Percentiles rank a stretch among this genome's conserved stretches.
phyloP scores from a whole-genome alignment of 106 monocot genomes.

The Apostasia ramifera region DNA sequence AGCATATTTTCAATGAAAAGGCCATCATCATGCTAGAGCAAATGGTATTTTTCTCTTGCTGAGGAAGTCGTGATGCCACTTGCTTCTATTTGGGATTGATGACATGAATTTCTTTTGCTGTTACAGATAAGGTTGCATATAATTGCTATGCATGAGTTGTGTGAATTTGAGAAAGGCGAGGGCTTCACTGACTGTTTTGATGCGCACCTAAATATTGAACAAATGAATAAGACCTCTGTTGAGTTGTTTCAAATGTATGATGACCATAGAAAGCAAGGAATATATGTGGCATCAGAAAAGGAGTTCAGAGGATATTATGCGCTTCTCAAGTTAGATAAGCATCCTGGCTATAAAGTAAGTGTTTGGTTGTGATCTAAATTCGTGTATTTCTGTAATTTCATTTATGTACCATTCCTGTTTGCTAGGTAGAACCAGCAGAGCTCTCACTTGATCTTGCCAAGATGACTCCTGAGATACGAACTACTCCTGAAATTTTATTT shows the following conservation, averaged over 20 bases:
- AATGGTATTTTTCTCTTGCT: constrained; percentile 51
- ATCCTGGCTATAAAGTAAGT: constrained; percentile 91
- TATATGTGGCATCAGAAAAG: constrained; percentile 54
- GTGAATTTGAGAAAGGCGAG: constrained; percentile 90
- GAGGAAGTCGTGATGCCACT: neutral
- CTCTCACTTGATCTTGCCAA: constrained; percentile 96
- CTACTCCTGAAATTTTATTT: constrained; percentile 72
- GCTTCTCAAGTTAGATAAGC: constrained; percentile 90
- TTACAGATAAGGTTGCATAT: constrained; percentile 92
- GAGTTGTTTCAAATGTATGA: constrained; percentile 99
- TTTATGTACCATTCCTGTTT: neutral
- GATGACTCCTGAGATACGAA: constrained; percentile 80
- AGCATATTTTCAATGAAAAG: constrained; percentile 80
- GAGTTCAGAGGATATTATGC: constrained; percentile 99
- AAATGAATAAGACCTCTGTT: constrained; percentile 97
- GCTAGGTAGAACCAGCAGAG: constrained; percentile 92
- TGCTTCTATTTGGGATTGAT: neutral
- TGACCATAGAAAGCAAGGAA: constrained; percentile 79
- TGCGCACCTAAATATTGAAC: constrained; percentile 98
- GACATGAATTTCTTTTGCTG: constrained; percentile 1
- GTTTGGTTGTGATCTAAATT: neutral
- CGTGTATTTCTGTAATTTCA: neutral
- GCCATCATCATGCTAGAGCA: constrained; percentile 94
- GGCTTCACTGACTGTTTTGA: constrained; percentile 98
- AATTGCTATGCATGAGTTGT: constrained; percentile 93